phyloP scores from a whole-genome alignment of 2,329 filamentous ascomycete species.

The Xylaria sp. region DNA sequence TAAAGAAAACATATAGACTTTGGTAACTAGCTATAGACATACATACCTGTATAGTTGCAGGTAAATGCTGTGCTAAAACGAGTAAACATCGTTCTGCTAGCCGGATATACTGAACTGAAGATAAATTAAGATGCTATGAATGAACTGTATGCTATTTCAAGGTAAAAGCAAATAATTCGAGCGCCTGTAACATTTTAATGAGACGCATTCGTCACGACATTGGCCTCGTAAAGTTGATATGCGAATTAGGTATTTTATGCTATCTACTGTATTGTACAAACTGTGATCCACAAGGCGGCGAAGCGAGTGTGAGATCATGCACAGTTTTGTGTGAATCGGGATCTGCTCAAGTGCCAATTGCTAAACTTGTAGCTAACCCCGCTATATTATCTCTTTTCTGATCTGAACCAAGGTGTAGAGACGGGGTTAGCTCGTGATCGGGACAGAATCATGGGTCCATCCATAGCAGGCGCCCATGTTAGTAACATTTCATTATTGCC shows the following conservation, averaged over 20 bases:
- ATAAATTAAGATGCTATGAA: neutral
- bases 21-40: neutral
- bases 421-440: neutral
- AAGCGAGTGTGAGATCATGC: neutral
- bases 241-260: slow-evolving; percentile 33
- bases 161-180: neutral
- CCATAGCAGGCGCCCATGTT: neutral
- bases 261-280: slow-evolving; percentile 36
- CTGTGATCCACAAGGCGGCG: neutral
- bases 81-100: neutral
- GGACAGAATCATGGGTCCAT: neutral
- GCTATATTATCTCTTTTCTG: neutral
- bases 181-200: neutral
- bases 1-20: neutral
- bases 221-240: neutral
- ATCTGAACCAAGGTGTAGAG: slow-evolving; percentile 4
- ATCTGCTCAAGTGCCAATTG: neutral
- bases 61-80: neutral
- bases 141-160: neutral
- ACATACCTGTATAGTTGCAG: neutral
- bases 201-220: neutral
- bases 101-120: neutral
- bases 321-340: slow-evolving; percentile 4
- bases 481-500: slow-evolving; percentile 16
- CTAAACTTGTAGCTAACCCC: slow-evolving; percentile 7